These are phyloP conservation scores for Phialemoniopsis sp. DNA, from an alignment of 2,329 filamentous ascomycete genomes.

Conservation along the genomic window DNA sequence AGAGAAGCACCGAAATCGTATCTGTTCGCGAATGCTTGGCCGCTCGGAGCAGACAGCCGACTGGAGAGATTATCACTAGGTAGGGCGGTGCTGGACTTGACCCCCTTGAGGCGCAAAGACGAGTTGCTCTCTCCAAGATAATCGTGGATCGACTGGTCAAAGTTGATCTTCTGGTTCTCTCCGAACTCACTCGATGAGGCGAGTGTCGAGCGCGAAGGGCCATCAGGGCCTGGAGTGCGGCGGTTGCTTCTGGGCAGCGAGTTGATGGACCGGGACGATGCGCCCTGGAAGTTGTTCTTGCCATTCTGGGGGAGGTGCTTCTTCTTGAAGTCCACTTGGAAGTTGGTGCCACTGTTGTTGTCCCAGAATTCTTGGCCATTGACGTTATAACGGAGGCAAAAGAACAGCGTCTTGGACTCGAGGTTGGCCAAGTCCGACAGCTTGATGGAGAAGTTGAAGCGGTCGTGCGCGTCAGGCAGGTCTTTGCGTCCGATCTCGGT, in stretches of 20 bases:
- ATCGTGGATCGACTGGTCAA: conserved; percentile 56
- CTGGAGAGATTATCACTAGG: conserved; percentile 57
- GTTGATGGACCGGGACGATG: conserved; percentile 44
- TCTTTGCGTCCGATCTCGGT: conserved; percentile 57
- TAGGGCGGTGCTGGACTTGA: conserved; percentile 59
- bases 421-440: conserved; percentile 86
- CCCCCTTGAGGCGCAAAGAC: conserved; percentile 65
- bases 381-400: conserved; percentile 86
- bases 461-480: conserved; percentile 51
- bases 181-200: conserved; percentile 69
- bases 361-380: conserved; percentile 90
- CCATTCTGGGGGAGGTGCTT: conserved; percentile 61
- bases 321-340: conserved; percentile 90
- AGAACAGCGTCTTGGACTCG: conserved; percentile 86
- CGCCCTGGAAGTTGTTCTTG: conserved; percentile 48
- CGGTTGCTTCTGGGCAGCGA: conserved; percentile 65
- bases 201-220: conserved; percentile 44
- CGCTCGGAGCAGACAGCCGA: conserved; percentile 50
- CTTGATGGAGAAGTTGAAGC: conserved; percentile 93
- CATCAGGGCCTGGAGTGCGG: conserved; percentile 28
- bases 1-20: conserved; percentile 97
- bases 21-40: conserved; percentile 81
- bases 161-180: conserved; percentile 52
- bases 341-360: conserved; percentile 84
- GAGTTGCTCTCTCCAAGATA: conserved; percentile 58